phyloP scores from a whole-genome alignment of 2,329 filamentous ascomycete genomes.

The Fonsecaea monophora region DNA sequence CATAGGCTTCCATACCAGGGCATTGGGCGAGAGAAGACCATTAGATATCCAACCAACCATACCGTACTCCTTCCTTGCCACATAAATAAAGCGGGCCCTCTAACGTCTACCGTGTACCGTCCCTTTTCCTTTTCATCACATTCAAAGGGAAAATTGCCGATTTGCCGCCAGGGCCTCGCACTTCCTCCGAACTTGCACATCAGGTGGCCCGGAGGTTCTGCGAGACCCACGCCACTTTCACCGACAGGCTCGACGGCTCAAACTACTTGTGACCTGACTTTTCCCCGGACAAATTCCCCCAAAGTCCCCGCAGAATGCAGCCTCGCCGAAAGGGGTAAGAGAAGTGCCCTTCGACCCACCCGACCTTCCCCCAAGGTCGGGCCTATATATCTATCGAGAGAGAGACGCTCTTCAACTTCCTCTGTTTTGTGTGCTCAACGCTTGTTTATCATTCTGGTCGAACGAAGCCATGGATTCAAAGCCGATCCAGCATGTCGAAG shows the following conservation, averaged over 20 bases:
- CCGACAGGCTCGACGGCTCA: not conserved
- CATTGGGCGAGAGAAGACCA: not conserved
- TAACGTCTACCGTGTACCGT: not conserved
- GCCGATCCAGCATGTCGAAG: not conserved
- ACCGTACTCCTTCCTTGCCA: too few species aligned
- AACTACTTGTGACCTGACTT: not conserved
- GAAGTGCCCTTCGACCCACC: not conserved
- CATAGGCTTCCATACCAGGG: not conserved
- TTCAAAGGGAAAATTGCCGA: not conserved
- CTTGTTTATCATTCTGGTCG: not conserved
- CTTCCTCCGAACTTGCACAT: not conserved
- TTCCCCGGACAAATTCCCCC: not conserved
- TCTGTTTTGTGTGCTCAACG: too few species aligned
- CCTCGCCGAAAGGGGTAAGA: not conserved
- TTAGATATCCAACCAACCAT: too few species aligned
- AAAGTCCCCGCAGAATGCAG: not conserved
- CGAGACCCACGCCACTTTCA: not conserved
- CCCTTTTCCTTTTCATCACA: not conserved
- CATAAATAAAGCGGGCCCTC: not conserved
- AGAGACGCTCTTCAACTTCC: not conserved
- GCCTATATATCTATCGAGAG: not conserved
- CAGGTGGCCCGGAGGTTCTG: slow-evolving; percentile 2
- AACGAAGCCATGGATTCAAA: not conserved
- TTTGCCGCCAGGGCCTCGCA: not conserved
- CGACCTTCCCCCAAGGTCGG: not conserved